These are phyloP conservation scores for Apophysomyces trapeziformis DNA, from an alignment of 371 early-diverging fungal genomes.

Conservation along the genomic window DNA sequence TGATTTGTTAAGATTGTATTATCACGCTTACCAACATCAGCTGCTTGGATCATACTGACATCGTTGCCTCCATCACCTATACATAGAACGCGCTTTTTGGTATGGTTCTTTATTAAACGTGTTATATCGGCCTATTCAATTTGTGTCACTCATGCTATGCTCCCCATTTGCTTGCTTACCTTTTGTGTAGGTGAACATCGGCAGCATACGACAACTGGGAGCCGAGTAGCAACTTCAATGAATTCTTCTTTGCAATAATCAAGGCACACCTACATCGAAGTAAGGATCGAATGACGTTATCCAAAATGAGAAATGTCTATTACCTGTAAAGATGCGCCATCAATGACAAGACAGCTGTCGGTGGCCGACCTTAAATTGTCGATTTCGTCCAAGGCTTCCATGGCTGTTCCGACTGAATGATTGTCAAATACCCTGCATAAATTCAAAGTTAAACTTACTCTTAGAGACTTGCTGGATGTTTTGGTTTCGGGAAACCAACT, in stretches of 20 bases:
- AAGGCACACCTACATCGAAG: constrained; percentile 52
- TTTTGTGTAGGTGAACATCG: constrained; percentile 99
- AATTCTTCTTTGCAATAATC: constrained; percentile 84
- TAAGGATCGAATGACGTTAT: constrained; percentile 10
- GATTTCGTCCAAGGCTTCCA: constrained; percentile 69
- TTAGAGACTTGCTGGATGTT: constrained; percentile 77
- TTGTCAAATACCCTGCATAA: not conserved
- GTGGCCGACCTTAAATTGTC: constrained; percentile 62
- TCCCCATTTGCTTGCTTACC: constrained; percentile 22
- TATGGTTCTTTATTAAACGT: constrained; percentile 78
- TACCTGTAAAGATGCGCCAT: constrained; percentile 92
- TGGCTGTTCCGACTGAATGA: constrained; percentile 55
- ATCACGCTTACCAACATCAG: constrained; percentile 82
- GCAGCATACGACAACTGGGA: constrained; percentile 96
- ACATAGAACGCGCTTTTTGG: constrained; percentile 82
- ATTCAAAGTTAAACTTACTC: constrained; percentile 40
- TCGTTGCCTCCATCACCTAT: constrained; percentile 99
- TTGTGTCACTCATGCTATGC: not conserved
- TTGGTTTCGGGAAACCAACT: constrained; percentile 90
- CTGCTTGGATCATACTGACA: constrained; percentile 99
- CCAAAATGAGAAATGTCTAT: not conserved
- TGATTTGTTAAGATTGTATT: not conserved
- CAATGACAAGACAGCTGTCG: constrained; percentile 93
- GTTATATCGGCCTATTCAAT: constrained; percentile 85
- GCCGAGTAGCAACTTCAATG: constrained; percentile 74